Conservation (phyloP, 495 filamentous ascomycete species). For the Hypoxylon trugodes region DNA sequence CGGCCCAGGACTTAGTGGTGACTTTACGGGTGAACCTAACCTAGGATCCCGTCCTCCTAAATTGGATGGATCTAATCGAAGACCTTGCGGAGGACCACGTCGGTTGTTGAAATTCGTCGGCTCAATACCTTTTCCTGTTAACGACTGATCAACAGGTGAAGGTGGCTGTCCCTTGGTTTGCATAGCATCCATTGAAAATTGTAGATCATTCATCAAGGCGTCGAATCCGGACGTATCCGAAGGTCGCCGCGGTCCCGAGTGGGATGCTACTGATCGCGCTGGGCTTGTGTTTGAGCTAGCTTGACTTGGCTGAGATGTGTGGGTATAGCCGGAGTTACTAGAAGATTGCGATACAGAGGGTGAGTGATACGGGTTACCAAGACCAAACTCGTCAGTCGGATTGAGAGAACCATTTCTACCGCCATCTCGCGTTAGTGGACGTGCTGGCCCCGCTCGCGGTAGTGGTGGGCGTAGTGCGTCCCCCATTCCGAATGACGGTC, state of each 20-base stretch:
- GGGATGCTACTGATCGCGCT: constrained; percentile 54
- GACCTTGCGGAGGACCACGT: constrained; percentile 44
- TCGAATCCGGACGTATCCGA: constrained; percentile 55
- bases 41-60: constrained; percentile 15
- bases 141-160: constrained; percentile 41
- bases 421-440: constrained; percentile 47
- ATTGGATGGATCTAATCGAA: constrained; percentile 46
- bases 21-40: constrained; percentile 19
- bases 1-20: constrained; percentile 9
- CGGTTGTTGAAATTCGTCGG: constrained; percentile 38
- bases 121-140: constrained; percentile 23
- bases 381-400: constrained; percentile 60
- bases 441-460: constrained; percentile 55
- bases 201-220: constrained; percentile 61
- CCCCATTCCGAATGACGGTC: constrained; percentile 55
- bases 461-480: constrained; percentile 59
- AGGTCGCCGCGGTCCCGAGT: constrained; percentile 44
- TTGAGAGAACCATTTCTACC: constrained; percentile 47
- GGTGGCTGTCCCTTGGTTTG: constrained; percentile 33
- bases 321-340: constrained; percentile 70
- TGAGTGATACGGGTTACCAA: constrained; percentile 66
- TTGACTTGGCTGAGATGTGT: constrained; percentile 61
- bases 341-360: constrained; percentile 74
- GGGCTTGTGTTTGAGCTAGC: constrained; percentile 78
- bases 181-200: constrained; percentile 56